These are phyloP conservation scores for Castanea sativa DNA, from an alignment of 306 rosid species.

Conservation along the genomic window DNA sequence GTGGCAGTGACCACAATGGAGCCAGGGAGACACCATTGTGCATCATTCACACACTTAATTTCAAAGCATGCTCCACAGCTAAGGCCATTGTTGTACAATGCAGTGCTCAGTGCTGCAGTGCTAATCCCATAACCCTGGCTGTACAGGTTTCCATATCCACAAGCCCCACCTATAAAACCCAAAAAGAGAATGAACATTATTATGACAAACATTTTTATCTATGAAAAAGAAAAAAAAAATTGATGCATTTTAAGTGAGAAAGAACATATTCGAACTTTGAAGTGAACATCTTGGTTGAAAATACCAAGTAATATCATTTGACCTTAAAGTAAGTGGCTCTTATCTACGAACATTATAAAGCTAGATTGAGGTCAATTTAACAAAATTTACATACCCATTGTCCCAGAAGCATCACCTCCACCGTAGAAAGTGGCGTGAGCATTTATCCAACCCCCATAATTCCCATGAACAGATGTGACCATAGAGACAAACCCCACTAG, in stretches of 20 bases:
- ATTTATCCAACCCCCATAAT: slow-evolving; percentile 61
- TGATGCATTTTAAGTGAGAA: too few relatives aligned
- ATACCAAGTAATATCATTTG: too few relatives aligned
- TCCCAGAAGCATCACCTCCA: slow-evolving; percentile 84
- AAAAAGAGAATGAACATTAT: not conserved
- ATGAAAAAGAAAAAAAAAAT: too few relatives aligned
- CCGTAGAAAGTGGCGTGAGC: slow-evolving; percentile 93
- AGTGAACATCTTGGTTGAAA: too few relatives aligned
- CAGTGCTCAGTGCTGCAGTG: slow-evolving; percentile 82
- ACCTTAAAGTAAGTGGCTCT: too few relatives aligned
- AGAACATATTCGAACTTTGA: too few relatives aligned
- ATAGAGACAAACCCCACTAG: slow-evolving; percentile 38
- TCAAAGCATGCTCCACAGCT: slow-evolving; percentile 78
- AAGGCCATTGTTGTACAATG: slow-evolving; percentile 68
- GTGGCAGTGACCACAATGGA: slow-evolving; percentile 77
- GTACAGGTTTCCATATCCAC: slow-evolving; percentile 83
- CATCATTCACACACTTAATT: slow-evolving; percentile 65
- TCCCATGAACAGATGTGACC: slow-evolving; percentile 40
- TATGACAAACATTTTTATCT: not conserved
- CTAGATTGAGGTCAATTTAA: not conserved
- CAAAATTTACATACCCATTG: slow-evolving; percentile 56
- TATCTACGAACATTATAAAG: not conserved
- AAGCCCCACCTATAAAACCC: slow-evolving; percentile 61
- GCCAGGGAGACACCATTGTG: slow-evolving; percentile 66
- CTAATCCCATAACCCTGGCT: slow-evolving; percentile 77